Evolutionary conservation across 176 grass and related monocot species (phyloP).

Genomic region (Rhynchospora breviuscula): DNA sequence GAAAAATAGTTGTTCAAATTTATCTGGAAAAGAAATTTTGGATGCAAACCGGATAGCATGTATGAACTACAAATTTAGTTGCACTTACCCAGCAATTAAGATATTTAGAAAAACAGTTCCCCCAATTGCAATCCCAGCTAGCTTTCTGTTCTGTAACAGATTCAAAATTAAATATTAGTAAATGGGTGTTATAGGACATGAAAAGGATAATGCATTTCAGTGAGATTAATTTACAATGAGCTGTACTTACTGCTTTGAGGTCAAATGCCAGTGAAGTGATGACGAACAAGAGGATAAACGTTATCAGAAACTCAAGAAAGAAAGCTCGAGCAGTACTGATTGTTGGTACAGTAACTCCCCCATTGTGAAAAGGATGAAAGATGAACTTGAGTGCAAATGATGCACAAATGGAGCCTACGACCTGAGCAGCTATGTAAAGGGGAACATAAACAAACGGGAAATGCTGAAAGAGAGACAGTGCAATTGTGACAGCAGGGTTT

Average conservation of each 20-base stretch:
- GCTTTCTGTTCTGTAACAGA: conserved; percentile 8
- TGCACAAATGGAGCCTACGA: conserved; percentile 36
- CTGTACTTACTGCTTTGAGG: conserved; percentile 10
- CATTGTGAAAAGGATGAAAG: conserved; percentile 41
- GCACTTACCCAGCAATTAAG: conserved; percentile 24
- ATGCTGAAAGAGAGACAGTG: conserved; percentile 42
- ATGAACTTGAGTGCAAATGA: conserved; percentile 53
- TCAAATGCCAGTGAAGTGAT: conserved; percentile 21
- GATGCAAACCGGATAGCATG: not conserved
- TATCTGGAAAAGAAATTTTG: too few relatives aligned
- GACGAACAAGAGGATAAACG: conserved; percentile 12
- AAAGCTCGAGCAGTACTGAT: conserved; percentile 21
- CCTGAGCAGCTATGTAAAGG: conserved; percentile 43
- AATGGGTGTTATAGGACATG: not conserved
- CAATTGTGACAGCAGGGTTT: conserved; percentile 58
- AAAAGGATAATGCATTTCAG: not conserved
- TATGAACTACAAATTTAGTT: not conserved
- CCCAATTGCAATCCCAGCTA: conserved; percentile 22
- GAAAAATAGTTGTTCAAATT: not conserved
- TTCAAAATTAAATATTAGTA: not conserved
- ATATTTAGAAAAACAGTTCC: conserved; percentile 19
- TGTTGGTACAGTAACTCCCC: conserved; percentile 44
- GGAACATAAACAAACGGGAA: conserved; percentile 43
- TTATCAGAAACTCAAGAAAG: conserved; percentile 21
- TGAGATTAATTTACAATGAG: not conserved